Conservation (phyloP, 768 basidiomycete genomes). For the Chalciporus sphaerocephalus region DNA sequence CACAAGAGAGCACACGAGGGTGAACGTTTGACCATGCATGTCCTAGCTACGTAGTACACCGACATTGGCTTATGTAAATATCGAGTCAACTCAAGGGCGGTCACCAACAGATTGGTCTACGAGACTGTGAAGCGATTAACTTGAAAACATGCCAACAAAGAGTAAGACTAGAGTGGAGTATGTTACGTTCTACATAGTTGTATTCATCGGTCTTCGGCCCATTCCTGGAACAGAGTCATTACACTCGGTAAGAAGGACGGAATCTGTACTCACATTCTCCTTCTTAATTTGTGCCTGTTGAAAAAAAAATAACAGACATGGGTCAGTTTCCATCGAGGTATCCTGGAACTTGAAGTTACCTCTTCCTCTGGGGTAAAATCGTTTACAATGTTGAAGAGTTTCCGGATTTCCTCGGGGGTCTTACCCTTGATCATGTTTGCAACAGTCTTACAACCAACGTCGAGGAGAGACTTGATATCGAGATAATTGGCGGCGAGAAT, state of each 20-base stretch:
- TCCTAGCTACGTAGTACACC: no score
- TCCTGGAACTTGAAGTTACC: constrained; percentile 42
- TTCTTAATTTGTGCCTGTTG: constrained; percentile 94
- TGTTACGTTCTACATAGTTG: constrained; percentile 21
- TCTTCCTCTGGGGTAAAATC: constrained; percentile 99
- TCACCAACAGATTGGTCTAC: no score
- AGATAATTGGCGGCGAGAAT: constrained; percentile 99
- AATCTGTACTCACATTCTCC: constrained; percentile 74
- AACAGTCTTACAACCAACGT: constrained; percentile 97
- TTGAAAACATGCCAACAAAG: constrained; percentile 14
- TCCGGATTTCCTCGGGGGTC: constrained; percentile 98
- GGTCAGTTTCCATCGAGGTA: constrained; percentile 1
- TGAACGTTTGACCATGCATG: no score
- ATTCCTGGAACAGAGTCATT: constrained; percentile 55
- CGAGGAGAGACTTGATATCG: constrained; percentile 96
- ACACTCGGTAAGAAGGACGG: constrained; percentile 6
- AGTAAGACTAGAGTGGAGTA: constrained; percentile 24
- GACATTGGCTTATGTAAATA: constrained; percentile 28
- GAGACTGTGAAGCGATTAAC: constrained; percentile 20
- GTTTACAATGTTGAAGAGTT: constrained; percentile 95
- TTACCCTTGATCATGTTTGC: constrained; percentile 99
- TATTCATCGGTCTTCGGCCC: constrained; percentile 84
- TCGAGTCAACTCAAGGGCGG: not conserved
- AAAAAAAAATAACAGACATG: constrained; percentile 5
- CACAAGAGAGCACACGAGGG: no score